A percentile compares a stretch with the other conserved stretches of the same genome.
phyloP scores from a whole-genome alignment of 2,329 filamentous ascomycete genomes.

The Pseudopithomyces chartarum region DNA sequence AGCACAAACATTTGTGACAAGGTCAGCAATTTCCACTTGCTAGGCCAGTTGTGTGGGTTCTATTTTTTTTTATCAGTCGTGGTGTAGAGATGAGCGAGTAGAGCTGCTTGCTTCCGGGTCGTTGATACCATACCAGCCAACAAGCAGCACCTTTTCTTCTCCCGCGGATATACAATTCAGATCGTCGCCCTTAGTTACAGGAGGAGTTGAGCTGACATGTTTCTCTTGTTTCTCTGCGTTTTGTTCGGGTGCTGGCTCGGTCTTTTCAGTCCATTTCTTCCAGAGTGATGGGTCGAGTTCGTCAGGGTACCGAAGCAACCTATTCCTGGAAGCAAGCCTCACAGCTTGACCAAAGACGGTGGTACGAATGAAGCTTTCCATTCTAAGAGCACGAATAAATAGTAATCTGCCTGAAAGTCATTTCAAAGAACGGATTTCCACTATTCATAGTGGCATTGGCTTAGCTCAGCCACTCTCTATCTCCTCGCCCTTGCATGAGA shows the following conservation, averaged over 20 bases:
- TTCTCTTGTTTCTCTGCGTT: neutral
- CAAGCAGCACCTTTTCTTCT: conserved; percentile 17
- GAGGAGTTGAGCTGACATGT: neutral
- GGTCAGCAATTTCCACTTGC: conserved; percentile 15
- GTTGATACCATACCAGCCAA: conserved; percentile 42
- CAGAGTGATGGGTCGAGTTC: conserved; percentile 12
- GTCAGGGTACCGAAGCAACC: conserved; percentile 12
- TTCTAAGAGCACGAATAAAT: neutral
- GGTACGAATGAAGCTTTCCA: conserved; percentile 7
- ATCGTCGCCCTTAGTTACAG: neutral
- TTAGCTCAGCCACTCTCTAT: neutral
- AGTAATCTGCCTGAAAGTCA: neutral
- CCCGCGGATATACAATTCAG: neutral
- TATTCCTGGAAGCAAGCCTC: conserved; percentile 9
- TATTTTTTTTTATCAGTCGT: neutral
- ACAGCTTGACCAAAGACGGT: conserved; percentile 17
- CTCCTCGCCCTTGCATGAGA: neutral
- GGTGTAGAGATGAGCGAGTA: neutral
- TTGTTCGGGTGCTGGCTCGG: neutral
- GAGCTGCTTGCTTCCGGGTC: conserved; percentile 18
- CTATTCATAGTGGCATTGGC: conserved; percentile 2
- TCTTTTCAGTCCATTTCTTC: conserved; percentile 2
- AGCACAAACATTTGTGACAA: conserved; percentile 40
- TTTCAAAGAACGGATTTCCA: neutral
- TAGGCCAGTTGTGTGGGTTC: conserved; percentile 36